Conservation (phyloP, 805 yeast genomes). For the Teunomyces cretensis region DNA sequence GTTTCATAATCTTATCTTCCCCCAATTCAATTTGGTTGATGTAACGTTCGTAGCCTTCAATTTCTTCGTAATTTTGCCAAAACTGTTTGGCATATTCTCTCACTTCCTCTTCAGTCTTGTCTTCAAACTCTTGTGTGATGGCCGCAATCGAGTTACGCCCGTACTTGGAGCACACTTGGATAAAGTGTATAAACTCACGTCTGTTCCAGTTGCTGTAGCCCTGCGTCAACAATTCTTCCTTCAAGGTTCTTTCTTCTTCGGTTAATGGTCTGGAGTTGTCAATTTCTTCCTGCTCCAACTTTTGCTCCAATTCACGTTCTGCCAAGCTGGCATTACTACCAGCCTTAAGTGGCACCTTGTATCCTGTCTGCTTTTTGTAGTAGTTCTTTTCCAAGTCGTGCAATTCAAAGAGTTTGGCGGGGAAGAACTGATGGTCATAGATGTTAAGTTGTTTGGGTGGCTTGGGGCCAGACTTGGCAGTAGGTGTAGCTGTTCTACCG, state of each 20-base stretch:
- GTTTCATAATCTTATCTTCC: constrained; percentile 72
- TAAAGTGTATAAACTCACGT: constrained; percentile 82
- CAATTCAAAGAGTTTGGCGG: constrained; percentile 70
- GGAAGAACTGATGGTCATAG: constrained; percentile 90
- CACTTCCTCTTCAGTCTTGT: constrained; percentile 78
- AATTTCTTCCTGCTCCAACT: constrained; percentile 69
- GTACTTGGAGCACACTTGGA: constrained; percentile 68
- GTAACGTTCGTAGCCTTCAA: constrained; percentile 88
- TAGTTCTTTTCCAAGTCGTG: constrained; percentile 80
- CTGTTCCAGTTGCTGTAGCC: constrained; percentile 86
- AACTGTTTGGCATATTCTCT: constrained; percentile 73
- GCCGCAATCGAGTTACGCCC: constrained; percentile 74
- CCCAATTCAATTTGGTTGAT: constrained; percentile 81
- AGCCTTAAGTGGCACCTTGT: constrained; percentile 60
- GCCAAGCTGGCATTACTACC: constrained; percentile 43
- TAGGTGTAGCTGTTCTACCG: constrained; percentile 29
- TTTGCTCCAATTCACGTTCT: constrained; percentile 43
- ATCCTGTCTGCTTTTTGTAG: constrained; percentile 66
- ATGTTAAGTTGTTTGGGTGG: constrained; percentile 83
- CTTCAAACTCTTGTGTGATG: constrained; percentile 79
- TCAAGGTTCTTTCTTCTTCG: constrained; percentile 71
- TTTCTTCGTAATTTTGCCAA: constrained; percentile 75
- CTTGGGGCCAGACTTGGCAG: constrained; percentile 58
- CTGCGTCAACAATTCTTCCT: constrained; percentile 53
- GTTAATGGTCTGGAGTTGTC: constrained; percentile 78